Conservation (phyloP, 306 rosid species). For the Sechiopsis laciniata region DNA sequence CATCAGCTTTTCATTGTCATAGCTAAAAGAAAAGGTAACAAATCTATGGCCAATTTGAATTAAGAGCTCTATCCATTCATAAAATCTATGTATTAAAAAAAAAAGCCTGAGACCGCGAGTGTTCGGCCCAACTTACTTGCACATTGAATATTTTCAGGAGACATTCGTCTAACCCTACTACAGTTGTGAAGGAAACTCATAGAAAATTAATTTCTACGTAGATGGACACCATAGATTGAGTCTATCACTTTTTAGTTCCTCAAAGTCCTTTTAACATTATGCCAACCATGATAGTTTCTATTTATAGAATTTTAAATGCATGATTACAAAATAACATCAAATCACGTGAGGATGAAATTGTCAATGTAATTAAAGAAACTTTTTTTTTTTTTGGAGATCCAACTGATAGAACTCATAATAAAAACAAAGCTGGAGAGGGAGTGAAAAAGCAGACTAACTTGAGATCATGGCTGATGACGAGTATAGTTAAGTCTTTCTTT, state of each 20-base stretch:
- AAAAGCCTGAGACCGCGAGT: too few relatives aligned
- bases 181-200: too few relatives aligned
- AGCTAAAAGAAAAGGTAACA: background rate
- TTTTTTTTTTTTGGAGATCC: slow-evolving; percentile 1
- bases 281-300: too few relatives aligned
- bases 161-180: too few relatives aligned
- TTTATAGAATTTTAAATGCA: background rate
- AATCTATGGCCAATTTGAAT: background rate
- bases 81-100: background rate
- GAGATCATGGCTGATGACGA: slow-evolving; percentile 87
- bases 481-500: slow-evolving; percentile 68
- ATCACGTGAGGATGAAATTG: background rate
- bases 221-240: too few relatives aligned
- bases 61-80: background rate
- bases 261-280: too few relatives aligned
- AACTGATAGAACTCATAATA: slow-evolving; percentile 10
- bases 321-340: slow-evolving; percentile 8
- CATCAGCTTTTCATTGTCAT: background rate
- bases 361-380: background rate
- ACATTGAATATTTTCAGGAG: too few relatives aligned
- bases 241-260: too few relatives aligned
- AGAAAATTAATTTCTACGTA: too few relatives aligned
- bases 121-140: too few relatives aligned
- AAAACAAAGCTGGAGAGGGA: slow-evolving; percentile 14
- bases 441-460: slow-evolving; percentile 40